Evolutionary conservation across 441 rosid species (phyloP).

Genomic region (Adansonia grandidieri): DNA sequence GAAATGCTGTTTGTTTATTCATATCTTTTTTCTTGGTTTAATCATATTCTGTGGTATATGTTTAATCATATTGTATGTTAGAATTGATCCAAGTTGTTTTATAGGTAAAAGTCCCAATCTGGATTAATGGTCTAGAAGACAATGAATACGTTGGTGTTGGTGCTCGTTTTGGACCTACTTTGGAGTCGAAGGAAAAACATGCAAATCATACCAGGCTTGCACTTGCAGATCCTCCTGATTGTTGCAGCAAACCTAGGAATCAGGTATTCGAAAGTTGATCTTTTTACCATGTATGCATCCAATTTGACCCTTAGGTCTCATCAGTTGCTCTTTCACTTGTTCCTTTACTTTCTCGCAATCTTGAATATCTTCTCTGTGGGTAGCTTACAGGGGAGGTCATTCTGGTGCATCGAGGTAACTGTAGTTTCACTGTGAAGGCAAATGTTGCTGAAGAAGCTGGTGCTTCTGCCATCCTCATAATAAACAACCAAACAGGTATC

Average conservation of each 20-base stretch:
- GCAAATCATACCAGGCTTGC: slow-evolving; percentile 47
- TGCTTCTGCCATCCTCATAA: slow-evolving; percentile 55
- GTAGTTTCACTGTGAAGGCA: slow-evolving; percentile 57
- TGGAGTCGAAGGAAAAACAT: slow-evolving; percentile 57
- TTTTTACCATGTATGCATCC: background rate
- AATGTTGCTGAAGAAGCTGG: slow-evolving; percentile 48
- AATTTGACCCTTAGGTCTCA: slow-evolving; percentile 17
- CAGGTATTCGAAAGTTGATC: slow-evolving; percentile 47
- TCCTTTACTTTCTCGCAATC: slow-evolving; percentile 12
- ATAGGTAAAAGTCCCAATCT: slow-evolving; percentile 58
- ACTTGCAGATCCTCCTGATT: slow-evolving; percentile 57
- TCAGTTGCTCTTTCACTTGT: background rate
- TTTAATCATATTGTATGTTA: background rate
- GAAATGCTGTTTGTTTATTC: background rate
- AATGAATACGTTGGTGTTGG: slow-evolving; percentile 62
- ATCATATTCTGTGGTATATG: background rate
- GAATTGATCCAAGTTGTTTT: background rate
- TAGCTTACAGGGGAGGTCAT: slow-evolving; percentile 51
- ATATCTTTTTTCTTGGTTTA: background rate
- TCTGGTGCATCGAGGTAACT: slow-evolving; percentile 54
- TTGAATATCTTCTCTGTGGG: slow-evolving; percentile 24
- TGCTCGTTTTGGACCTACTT: slow-evolving; percentile 58
- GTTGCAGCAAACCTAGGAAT: slow-evolving; percentile 46
- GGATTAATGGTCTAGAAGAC: slow-evolving; percentile 41
- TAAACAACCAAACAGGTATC: slow-evolving; percentile 52